phyloP scores from a whole-genome alignment of 139 green algal genomes.

The Coccomyxa sp. region DNA sequence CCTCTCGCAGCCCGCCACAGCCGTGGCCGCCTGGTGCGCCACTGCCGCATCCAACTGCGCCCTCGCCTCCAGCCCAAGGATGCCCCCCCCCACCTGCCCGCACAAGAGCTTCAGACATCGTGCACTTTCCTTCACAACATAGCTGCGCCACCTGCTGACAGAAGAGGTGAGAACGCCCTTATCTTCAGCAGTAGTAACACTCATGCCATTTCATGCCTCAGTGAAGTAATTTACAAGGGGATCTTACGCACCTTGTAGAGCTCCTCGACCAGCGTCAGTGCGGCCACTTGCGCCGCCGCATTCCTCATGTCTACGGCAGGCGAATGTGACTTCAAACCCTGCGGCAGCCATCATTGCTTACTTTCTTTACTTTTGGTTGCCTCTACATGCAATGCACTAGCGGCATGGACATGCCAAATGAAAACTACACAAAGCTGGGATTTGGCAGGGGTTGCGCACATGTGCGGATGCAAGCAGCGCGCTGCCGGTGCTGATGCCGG shows the following conservation, averaged over 20 bases:
- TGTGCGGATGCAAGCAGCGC: slow-evolving; percentile 21
- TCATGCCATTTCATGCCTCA: too few relatives aligned
- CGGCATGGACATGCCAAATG: too few relatives aligned
- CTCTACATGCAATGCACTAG: not conserved
- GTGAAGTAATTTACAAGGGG: too few relatives aligned
- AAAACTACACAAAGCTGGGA: too few relatives aligned
- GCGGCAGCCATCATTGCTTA: not conserved
- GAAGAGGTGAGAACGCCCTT: not conserved
- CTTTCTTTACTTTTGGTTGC: not conserved
- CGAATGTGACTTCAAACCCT: not conserved
- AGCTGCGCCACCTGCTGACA: not conserved
- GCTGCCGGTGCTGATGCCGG: slow-evolving; percentile 8
- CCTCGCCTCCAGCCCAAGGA: slow-evolving; percentile 12
- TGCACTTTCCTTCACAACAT: not conserved
- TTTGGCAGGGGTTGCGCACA: not conserved
- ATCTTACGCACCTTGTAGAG: slow-evolving; percentile 1
- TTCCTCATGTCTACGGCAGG: not conserved
- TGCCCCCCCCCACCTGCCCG: not conserved
- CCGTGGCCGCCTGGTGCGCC: slow-evolving; percentile 34
- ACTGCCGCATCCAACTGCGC: slow-evolving; percentile 39
- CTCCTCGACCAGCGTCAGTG: too few relatives aligned
- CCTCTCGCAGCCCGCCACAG: slow-evolving; percentile 13
- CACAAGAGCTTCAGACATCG: not conserved
- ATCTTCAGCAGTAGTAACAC: not conserved
- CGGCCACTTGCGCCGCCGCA: too few relatives aligned